Percentiles rank a stretch among this genome's conserved stretches.
Evolutionary conservation across 2,329 filamentous ascomycete species (phyloP).

Genomic region (Hypoxylon sp.): DNA sequence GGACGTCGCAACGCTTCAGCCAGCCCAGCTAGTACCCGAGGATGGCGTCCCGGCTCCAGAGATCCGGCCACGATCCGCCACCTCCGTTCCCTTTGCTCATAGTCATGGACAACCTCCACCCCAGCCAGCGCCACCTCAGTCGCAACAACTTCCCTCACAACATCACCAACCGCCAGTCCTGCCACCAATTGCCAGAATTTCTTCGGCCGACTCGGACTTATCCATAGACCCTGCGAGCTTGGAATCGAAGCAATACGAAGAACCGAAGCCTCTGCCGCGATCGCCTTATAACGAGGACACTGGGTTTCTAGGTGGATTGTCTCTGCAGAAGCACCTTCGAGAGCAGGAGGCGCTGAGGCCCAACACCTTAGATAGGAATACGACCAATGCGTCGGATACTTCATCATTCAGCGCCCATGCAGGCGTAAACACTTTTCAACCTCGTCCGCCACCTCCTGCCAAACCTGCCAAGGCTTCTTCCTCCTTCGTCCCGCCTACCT

Average conservation of each 20-base stretch:
- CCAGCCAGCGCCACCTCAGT: slow-evolving; percentile 32
- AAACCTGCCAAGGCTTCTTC: slow-evolving; percentile 53
- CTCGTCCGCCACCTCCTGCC: slow-evolving; percentile 43
- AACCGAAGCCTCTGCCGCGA: slow-evolving; percentile 50
- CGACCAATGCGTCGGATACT: slow-evolving; percentile 33
- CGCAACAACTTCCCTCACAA: slow-evolving; percentile 39
- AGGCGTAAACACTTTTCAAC: slow-evolving; percentile 50
- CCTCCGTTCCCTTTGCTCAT: slow-evolving; percentile 49
- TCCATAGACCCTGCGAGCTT: slow-evolving; percentile 40
- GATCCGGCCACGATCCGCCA: slow-evolving; percentile 53
- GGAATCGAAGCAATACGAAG: slow-evolving; percentile 43
- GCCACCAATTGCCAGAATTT: slow-evolving; percentile 64
- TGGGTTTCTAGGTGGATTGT: slow-evolving; percentile 68
- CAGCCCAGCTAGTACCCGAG: slow-evolving; percentile 57
- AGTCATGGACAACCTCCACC: slow-evolving; percentile 56
- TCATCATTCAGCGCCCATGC: slow-evolving; percentile 46
- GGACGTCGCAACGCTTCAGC: slow-evolving; percentile 55
- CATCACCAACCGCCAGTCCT: slow-evolving; percentile 50
- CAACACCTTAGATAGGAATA: slow-evolving; percentile 37
- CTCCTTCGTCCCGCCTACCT: slow-evolving; percentile 64
- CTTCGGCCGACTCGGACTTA: slow-evolving; percentile 56
- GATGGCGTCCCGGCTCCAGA: slow-evolving; percentile 63
- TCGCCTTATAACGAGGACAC: slow-evolving; percentile 56
- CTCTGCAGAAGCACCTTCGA: slow-evolving; percentile 64
- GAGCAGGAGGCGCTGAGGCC: slow-evolving; percentile 50